Evolutionary conservation across 306 rosid species (phyloP), one percentile per base, ranked within the genome.

Genomic region (Quercus agrifolia): DNA sequence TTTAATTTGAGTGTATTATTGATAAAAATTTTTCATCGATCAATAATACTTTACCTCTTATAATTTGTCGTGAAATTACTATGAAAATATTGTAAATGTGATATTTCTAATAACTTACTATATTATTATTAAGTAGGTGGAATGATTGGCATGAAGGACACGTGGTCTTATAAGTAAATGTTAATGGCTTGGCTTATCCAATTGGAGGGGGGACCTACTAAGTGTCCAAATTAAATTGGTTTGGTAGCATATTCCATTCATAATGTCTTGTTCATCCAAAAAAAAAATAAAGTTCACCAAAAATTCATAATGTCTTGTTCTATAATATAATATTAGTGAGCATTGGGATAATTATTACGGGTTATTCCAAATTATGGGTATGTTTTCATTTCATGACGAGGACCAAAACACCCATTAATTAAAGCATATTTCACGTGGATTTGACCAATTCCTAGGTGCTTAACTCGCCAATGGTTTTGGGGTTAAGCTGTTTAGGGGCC

Each of bases 161-260:
- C n/a, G 15, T 41, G 77, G 55, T 17, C n/a, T 68, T 44, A 20
- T 38, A 23, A 14, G 35, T 3, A 14, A 73, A 35, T 35, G 25
- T 1, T 51, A 9, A 80, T 41, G 44, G 71, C 56, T n/a, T 12
- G 31, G 27, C 59, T 76, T 76, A 76, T 81, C 74, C 77, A 0
- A 51, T 49, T 41, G 3, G 2, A 52, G 15, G 77, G 76, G 80
- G 78, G 80, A 61, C 74, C 68, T n/a, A 54, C 69, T 3, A 55
- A 14, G 51, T 35, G 31, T 13, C 61, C 56, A 23, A 10, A 38
- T 3, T 19, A 23, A 79, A 59, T 58, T 76, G 31, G 57, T 23
- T 62, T 74, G 70, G 78, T 73, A 74, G 88, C 85, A 80, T 82
- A 77, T 85, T 85, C 83, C 70, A 31, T 11, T 55, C 74, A 56